Base-by-base conservation (phyloP, 495 filamentous ascomycete genomes). In the Xylaria scruposa region DNA sequence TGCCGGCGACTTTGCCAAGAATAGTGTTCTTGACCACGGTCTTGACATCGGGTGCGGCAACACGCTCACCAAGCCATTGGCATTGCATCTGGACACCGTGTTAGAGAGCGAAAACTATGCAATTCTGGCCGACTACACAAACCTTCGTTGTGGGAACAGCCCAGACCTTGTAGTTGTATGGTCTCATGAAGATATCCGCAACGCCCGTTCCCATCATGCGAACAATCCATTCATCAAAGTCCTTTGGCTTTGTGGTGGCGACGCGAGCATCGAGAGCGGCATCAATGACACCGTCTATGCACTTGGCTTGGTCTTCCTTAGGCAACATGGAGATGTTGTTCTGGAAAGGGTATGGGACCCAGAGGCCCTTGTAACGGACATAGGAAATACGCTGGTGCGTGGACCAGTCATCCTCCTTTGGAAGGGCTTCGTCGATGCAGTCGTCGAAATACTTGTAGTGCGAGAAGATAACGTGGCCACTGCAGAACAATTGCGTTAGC, bases 381-480 rank as follows among this genome's bases (percentile, higher is more conserved):
- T 98, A 99, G 70, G 96, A 99, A 83, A 99, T 94, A 83, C 96
- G 95, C 85, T 99, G 92, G 87, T 99, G 96, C 67, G 90, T 94
- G 83, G 93, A 97, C 96, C 96, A 99, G 86, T 99, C 97, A 63
- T 93, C 90, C 63, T 92, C 88, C 82, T 94, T 93, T 74, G 96
- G 97, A 56, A 99, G 90, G 68, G 96, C 96, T 86, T 99, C 95
- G 79, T 97, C 86, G 81, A 99, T 92, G 86, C 94, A 97, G 85
- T 99, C 97, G 84, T 99, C 96, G 82, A 99, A 99, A 90, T 99
- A 99, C 85, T 97, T 97, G 90, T 98, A 99, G 89, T 99, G 96
- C 72, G 96, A 99, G 89, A 99, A 99, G 83, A 99, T 98, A 85
- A 99, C 96, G 84, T 99, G 96, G 76, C 96, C 96, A 80, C 69